These are phyloP conservation scores for Curvularia sp. DNA, from an alignment of 2,329 filamentous ascomycete genomes.

Conservation along the genomic window DNA sequence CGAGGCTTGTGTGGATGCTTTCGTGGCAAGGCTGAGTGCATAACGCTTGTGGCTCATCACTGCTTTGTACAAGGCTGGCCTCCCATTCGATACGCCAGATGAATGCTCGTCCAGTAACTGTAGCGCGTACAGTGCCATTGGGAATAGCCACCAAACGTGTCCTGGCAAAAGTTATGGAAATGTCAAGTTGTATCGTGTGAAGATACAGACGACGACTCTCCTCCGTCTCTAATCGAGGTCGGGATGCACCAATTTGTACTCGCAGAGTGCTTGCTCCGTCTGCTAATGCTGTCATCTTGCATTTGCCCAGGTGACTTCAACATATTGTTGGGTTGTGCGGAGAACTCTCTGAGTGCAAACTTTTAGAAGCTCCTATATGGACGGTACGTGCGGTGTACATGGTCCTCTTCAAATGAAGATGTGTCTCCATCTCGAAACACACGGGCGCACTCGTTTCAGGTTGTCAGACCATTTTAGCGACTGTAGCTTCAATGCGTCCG, in stretches of 20 bases:
- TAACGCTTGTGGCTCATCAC: slow-evolving; percentile 4
- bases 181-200: background rate
- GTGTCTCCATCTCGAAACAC: background rate
- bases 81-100: background rate
- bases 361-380: slow-evolving; percentile 23
- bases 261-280: background rate
- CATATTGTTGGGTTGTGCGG: background rate
- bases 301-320: background rate
- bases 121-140: background rate
- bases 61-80: background rate
- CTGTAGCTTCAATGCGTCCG: background rate
- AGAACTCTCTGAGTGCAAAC: slow-evolving; percentile 18
- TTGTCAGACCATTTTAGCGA: background rate
- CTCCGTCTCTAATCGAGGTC: slow-evolving; percentile 11
- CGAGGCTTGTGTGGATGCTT: background rate
- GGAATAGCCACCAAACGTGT: background rate
- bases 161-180: background rate
- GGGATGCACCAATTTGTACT: slow-evolving; percentile 12
- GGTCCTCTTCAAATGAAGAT: slow-evolving; percentile 4
- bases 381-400: slow-evolving; percentile 13
- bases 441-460: slow-evolving; percentile 1
- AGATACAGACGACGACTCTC: slow-evolving; percentile 18
- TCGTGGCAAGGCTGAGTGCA: slow-evolving; percentile 1
- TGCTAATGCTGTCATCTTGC: slow-evolving; percentile 5
- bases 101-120: background rate